A percentile compares a stretch with the other conserved stretches of the same genome.
These are phyloP conservation scores for Haplosporangium sp. DNA, from an alignment of 371 early-diverging fungal species.

Conservation along the genomic window DNA sequence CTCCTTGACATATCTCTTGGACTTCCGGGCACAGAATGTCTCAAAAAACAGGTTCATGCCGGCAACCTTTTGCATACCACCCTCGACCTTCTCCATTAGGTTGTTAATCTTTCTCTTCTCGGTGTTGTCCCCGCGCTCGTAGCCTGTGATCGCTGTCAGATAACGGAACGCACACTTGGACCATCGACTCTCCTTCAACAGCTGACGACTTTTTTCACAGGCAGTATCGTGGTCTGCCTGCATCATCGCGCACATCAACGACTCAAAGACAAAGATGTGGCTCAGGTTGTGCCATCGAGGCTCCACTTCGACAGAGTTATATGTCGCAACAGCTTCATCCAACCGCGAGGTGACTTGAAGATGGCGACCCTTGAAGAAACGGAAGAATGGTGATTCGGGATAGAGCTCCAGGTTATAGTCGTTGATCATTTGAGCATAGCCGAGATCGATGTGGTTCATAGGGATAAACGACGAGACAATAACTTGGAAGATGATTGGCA, in stretches of 20 bases:
- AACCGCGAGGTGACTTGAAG: conserved; percentile 43
- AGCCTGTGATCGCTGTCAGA: conserved; percentile 47
- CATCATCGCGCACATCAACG: conserved; percentile 53
- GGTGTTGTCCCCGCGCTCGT: conserved; percentile 38
- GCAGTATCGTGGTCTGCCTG: conserved; percentile 37
- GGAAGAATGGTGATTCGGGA: conserved; percentile 41
- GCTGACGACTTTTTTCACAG: conserved; percentile 43
- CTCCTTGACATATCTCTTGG: conserved; percentile 42
- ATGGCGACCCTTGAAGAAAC: conserved; percentile 51
- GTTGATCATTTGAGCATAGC: conserved; percentile 52
- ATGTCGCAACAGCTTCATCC: conserved; percentile 40
- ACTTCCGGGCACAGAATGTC: conserved; percentile 53
- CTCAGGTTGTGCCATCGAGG: conserved; percentile 38
- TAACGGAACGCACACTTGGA: conserved; percentile 52
- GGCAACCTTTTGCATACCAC: conserved; percentile 46
- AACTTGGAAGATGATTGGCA: conserved; percentile 52
- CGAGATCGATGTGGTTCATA: conserved; percentile 48
- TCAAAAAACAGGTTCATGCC: conserved; percentile 54
- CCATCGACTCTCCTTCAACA: conserved; percentile 51
- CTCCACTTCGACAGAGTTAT: conserved; percentile 31
- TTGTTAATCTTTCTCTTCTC: conserved; percentile 45
- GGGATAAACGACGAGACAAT: conserved; percentile 52
- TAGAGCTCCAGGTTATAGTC: conserved; percentile 51
- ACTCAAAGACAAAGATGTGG: conserved; percentile 52
- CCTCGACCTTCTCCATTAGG: conserved; percentile 49